phyloP scores from a whole-genome alignment of 345 rosid species.

The Heritiera fomes region DNA sequence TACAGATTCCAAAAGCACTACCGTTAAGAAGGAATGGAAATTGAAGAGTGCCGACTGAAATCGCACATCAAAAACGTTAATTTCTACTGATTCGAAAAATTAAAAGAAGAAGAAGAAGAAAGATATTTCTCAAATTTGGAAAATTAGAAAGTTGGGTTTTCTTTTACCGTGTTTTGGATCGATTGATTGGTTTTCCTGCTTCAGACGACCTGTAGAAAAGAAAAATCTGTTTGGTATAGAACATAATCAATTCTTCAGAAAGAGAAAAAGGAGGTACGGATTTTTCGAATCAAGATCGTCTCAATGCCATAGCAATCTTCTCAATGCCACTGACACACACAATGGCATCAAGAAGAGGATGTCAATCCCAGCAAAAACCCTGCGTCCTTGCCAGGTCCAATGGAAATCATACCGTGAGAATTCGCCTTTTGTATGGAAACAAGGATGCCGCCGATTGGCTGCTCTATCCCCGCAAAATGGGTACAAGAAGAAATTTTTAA shows the following conservation, averaged over 20 bases:
- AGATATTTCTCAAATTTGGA: not conserved
- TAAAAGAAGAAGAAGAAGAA: not conserved
- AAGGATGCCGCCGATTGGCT: too few relatives aligned
- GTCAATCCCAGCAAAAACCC: too few relatives aligned
- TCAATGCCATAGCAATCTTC: too few relatives aligned
- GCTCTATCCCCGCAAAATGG: too few relatives aligned
- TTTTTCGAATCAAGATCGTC: too few relatives aligned
- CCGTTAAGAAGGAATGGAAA: slow-evolving; percentile 88
- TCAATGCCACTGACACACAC: too few relatives aligned
- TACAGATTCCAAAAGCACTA: slow-evolving; percentile 84
- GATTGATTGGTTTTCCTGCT: slow-evolving; percentile 4
- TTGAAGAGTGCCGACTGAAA: slow-evolving; percentile 90
- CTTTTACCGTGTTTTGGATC: slow-evolving; percentile 23
- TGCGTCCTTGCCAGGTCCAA: too few relatives aligned
- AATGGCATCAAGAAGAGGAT: too few relatives aligned
- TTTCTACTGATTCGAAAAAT: not conserved
- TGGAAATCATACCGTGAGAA: too few relatives aligned
- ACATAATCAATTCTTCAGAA: too few relatives aligned
- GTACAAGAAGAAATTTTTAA: too few relatives aligned
- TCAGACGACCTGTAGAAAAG: not conserved
- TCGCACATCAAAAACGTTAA: slow-evolving; percentile 1
- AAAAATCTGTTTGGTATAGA: not conserved
- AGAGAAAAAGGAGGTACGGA: not conserved
- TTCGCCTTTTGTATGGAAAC: too few relatives aligned
- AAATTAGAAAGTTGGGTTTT: not conserved